Percentiles rank a stretch among this genome's conserved stretches.
Evolutionary conservation across 2,329 filamentous ascomycete genomes (phyloP).

Genomic region (Penicillium sp.): DNA sequence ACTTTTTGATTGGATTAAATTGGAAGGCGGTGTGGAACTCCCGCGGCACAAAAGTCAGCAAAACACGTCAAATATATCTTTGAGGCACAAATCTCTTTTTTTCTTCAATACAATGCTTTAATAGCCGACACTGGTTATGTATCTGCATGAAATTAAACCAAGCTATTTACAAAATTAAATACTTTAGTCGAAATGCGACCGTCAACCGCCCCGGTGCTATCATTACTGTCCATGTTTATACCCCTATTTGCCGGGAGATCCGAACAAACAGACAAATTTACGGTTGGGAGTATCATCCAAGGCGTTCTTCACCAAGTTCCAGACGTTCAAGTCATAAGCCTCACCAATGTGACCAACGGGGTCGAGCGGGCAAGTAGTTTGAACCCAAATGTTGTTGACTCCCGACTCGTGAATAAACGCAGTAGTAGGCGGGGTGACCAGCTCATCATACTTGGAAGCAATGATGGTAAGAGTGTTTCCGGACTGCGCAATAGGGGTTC

Average conservation of each 20-base stretch:
- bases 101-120: background rate
- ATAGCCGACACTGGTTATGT: too few relatives aligned
- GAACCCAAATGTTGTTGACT: slow-evolving; percentile 34
- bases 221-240: background rate
- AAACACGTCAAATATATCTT: background rate
- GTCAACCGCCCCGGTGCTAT: background rate
- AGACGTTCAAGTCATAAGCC: slow-evolving; percentile 41
- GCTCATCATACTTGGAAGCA: slow-evolving; percentile 33
- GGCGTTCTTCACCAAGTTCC: slow-evolving; percentile 41
- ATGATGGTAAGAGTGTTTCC: slow-evolving; percentile 38
- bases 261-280: slow-evolving; percentile 29
- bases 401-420: slow-evolving; percentile 35
- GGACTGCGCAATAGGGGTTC: slow-evolving; percentile 33
- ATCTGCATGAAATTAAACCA: too few relatives aligned
- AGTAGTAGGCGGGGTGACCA: slow-evolving; percentile 35
- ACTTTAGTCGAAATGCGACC: background rate
- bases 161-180: background rate
- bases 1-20: background rate
- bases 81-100: too few relatives aligned
- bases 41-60: background rate
- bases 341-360: slow-evolving; percentile 40
- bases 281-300: slow-evolving; percentile 29
- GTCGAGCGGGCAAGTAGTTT: slow-evolving; percentile 33
- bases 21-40: background rate
- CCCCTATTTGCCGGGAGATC: slow-evolving; percentile 27